Conservation (phyloP, 768 basidiomycete species). For the Asterophora parasitica region DNA sequence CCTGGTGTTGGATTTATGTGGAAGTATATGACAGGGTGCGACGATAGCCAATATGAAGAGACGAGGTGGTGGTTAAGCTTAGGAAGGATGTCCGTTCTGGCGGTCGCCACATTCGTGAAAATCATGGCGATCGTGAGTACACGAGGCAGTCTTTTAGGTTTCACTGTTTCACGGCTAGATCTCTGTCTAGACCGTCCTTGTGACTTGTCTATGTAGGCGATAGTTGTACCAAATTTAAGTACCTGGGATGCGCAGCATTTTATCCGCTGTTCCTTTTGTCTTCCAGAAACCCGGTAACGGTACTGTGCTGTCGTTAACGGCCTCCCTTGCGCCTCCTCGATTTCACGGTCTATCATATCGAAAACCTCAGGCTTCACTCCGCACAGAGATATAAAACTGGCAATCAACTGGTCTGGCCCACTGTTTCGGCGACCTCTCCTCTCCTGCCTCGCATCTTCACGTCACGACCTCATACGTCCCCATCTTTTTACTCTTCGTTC, state of each 20-base stretch:
- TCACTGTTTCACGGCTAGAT: not conserved
- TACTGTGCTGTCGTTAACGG: not conserved
- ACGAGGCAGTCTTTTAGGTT: too few relatives aligned
- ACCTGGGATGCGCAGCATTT: not conserved
- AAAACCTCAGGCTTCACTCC: too few relatives aligned
- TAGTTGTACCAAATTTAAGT: too few relatives aligned
- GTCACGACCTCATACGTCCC: not conserved
- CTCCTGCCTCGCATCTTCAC: conserved; percentile 1
- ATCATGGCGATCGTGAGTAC: too few relatives aligned
- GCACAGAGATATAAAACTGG: not conserved
- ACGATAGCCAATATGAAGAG: too few relatives aligned
- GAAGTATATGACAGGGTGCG: too few relatives aligned
- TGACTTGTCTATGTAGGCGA: not conserved
- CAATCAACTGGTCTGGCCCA: not conserved
- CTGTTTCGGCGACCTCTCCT: not conserved
- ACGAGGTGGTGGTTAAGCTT: too few relatives aligned
- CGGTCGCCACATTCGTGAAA: too few relatives aligned
- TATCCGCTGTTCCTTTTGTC: not conserved
- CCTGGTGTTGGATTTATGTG: too few relatives aligned
- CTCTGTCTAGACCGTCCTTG: not conserved
- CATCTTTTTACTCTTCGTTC: not conserved
- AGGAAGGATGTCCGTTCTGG: too few relatives aligned
- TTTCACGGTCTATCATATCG: too few relatives aligned
- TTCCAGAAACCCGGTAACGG: not conserved
- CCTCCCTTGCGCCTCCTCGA: not conserved